Evolutionary conservation across 2,329 filamentous ascomycete species (phyloP), one percentile per base, ranked within the genome.

Genomic region (Alternaria solani): DNA sequence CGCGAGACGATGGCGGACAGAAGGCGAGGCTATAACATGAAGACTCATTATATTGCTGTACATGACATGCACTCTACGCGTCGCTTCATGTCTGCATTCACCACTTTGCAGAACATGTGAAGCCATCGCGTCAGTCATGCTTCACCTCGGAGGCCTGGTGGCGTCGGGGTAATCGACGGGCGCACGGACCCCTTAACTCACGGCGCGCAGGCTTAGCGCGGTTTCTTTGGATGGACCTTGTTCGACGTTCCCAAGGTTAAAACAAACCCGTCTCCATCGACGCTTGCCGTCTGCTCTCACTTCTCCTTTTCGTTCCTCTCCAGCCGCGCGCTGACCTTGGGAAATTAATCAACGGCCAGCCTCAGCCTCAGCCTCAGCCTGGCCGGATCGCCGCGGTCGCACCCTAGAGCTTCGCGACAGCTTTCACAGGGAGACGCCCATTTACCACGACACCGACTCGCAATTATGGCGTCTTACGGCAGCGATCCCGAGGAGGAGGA

Each of bases 401-500:
- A 32, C 44, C 51, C 20, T 42, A 54, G 26, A 55, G 61, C 61
- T 62, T 51, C 55, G 62, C 59, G 56, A 61, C 51, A 57, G 32
- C 51, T 62, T 30, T 43, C 16, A 47, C 7, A 43, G 53, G 43
- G 28, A 55, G 56, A 59, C 60, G 51, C 59, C 52, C 47, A 55
- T 55, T 56, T 47, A 52, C 57, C 48, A 57, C 46, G 41, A 39
- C 23, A 44, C 56, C 39, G 39, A 36, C 30, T 30, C 32, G 47
- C 56, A 55, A 63, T 47, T 38, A 77, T 78, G 75, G 71, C 74
- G 34, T 69, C 66, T 55, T 76, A 75, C 58, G 69, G 70, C 36
- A 62, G 66, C 58, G 70, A 67, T 53, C 70, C 68, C 49, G 72
- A 75, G 55, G 76, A 75, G 14, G 90, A 91, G 44, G 92, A 95